Base-by-base conservation (phyloP, 169 alveolate genomes). In the Plasmodium billcollinsi region DNA sequence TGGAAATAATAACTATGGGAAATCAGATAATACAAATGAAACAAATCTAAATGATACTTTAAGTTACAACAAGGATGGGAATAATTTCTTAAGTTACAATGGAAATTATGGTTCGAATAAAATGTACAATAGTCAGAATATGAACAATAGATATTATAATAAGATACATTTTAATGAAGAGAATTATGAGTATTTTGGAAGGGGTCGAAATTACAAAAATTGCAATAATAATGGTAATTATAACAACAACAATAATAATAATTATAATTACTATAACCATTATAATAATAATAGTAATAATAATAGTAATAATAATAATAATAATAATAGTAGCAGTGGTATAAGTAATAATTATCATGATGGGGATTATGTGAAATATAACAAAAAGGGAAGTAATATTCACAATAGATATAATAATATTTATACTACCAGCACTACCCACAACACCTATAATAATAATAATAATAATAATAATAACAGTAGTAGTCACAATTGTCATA, bases 191-290 rank as follows among this genome's bases (percentile, higher is more conserved):
- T 43, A 65, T 70, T 15, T 52, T 18, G 70, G 78, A 7, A 78
- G 69, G 67, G 70, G 29, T 39, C 66, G 47, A 65, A 78, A 67
- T 66, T 78, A 47, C 52, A 62, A 59, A 50, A 74, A 65, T 45
- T 52, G 47, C 70, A 73, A 49, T 69, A 61, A n/a, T 26, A 18
- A 18, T 20, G 15, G 24, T 12, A 61, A 9, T 50, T 18, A 71
- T 15, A 71, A 71, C 83, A 71, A 26, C 24, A n/a, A 14, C 1
- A 15, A n/a, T 54, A 33, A 33, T 12, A 50, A 33, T 21, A 71
- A 11, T 15, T 49, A 14, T 1, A 5, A 39, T 39, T 5, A 39
- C 47, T 7, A 39, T 39, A 39, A 39, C 9, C 8, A 39, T 39
- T 5, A 39, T 6, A 39, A 7, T 39, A 58, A 54, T 45, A 73